Conservation (phyloP, 2,329 filamentous ascomycete species). For the Calonectria multiphialidica region DNA sequence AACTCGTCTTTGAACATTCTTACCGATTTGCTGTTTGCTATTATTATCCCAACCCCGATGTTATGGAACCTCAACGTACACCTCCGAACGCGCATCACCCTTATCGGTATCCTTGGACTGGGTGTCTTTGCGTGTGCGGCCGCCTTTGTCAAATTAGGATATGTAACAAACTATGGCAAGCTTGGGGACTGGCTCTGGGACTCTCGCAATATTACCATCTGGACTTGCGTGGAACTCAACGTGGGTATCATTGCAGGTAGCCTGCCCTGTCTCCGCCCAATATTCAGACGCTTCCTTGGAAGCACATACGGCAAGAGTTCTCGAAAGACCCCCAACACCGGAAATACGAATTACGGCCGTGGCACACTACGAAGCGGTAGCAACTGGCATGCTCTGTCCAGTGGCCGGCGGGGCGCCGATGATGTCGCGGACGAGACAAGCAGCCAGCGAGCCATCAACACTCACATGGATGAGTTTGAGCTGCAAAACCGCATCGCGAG, state of each 20-base stretch:
- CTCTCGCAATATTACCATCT: constrained; percentile 60
- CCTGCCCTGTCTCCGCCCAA: constrained; percentile 49
- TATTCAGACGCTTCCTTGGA: constrained; percentile 49
- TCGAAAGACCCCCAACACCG: constrained; percentile 40
- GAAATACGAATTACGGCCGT: constrained; percentile 38
- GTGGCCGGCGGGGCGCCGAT: constrained; percentile 32
- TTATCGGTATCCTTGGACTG: constrained; percentile 56
- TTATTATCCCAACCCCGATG: constrained; percentile 52
- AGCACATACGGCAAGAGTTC: constrained; percentile 46
- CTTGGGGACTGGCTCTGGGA: constrained; percentile 58
- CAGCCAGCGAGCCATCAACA: constrained; percentile 46
- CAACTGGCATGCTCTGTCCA: constrained; percentile 41
- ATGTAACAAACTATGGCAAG: constrained; percentile 53
- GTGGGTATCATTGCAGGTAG: constrained; percentile 53
- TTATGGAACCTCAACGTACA: constrained; percentile 56
- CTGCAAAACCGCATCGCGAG: constrained; percentile 35
- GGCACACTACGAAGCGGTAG: constrained; percentile 38
- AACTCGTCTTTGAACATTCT: constrained; percentile 52
- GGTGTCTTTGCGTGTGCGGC: constrained; percentile 59
- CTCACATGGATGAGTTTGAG: constrained; percentile 41
- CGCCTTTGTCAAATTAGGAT: constrained; percentile 56
- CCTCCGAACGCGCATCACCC: constrained; percentile 52
- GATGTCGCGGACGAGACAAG: constrained; percentile 38
- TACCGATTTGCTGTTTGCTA: constrained; percentile 54
- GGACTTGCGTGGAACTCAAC: constrained; percentile 55